These are phyloP conservation scores for Radiomyces spectabilis DNA, from an alignment of 192 early-diverging fungal genomes.

Conservation along the genomic window DNA sequence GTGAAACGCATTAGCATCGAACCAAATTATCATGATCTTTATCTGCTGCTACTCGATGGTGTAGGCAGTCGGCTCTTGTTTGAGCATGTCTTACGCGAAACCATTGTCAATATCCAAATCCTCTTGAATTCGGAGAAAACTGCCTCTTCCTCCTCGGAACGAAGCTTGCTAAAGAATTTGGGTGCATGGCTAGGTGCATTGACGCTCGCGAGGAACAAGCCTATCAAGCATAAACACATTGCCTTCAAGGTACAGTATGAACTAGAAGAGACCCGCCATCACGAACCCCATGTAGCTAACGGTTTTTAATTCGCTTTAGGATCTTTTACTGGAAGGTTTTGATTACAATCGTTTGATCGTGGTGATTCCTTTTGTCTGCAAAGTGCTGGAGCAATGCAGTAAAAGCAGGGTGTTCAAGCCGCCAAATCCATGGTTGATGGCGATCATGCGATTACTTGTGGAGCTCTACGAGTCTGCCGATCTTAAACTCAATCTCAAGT, in stretches of 20 bases:
- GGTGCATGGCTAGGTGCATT: conserved; percentile 97
- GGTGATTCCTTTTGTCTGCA: conserved; percentile 97
- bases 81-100: conserved; percentile 81
- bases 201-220: conserved; percentile 91
- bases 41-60: conserved; percentile 76
- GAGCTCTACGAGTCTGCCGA: conserved; percentile 93
- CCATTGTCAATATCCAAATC: conserved; percentile 77
- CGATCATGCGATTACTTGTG: conserved; percentile 82
- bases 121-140: conserved; percentile 93
- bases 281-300: too few species aligned
- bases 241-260: conserved; percentile 81
- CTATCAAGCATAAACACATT: conserved; percentile 93
- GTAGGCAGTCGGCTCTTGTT: conserved; percentile 60
- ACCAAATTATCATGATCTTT: conserved; percentile 93
- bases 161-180: conserved; percentile 89
- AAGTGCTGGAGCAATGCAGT: conserved; percentile 85
- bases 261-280: too few species aligned
- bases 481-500: conserved; percentile 92
- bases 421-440: conserved; percentile 98
- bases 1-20: conserved; percentile 94
- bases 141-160: conserved; percentile 80
- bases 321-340: conserved; percentile 88
- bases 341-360: conserved; percentile 82
- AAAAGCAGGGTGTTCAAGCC: conserved; percentile 85
- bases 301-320: conserved; percentile 33